Evolutionary conservation across 2,329 filamentous ascomycete genomes (phyloP), one percentile per base, ranked within the genome.

Genomic region (Monilinia vaccinii-corymbosi): DNA sequence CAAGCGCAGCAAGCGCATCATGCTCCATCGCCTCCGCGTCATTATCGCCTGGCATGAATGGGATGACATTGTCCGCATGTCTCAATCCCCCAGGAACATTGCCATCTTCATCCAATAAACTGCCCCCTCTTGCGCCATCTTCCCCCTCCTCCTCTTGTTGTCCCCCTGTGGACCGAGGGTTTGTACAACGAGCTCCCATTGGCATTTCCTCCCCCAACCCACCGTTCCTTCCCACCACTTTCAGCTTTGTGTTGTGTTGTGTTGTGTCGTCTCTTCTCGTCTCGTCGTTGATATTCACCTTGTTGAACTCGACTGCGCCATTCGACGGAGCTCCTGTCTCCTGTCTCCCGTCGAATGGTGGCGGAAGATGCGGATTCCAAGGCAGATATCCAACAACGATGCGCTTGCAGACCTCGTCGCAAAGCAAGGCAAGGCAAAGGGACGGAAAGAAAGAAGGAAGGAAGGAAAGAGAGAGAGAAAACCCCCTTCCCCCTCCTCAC

Each of bases 171-270:
- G 38, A 53, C 28, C 28, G 42, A 42, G 28, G 38, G 44, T 44
- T 53, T 36, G 50, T 53, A 14, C 50, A 53, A 53, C 44, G 25
- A 53, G 50, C 38, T 44, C 50, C 38, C 50, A 53, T 53, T 32
- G 50, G 32, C 25, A 23, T 53, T 21, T 32, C 25, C 38, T 28
- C 36, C n/a, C 25, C 25, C 11, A 53, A 32, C 11, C 4, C 16
- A 44, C 13, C 11, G 31, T 44, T 44, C 38, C 42, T 32, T 32
- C 38, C 38, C 42, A 31, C 36, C 18, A 6, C 36, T 11, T 16
- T 40, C 28, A 10, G 32, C 18, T 10, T 16, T 32, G 49, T 40
- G 6, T 11, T 11, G 6, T 28, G 25, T 28, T n/a, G 4, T 31
- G 1, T 38, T 25, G 21, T 50, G 6, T 21, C n/a, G 7, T 32